phyloP scores from a whole-genome alignment of 192 early-diverging fungal genomes.

The Gigaspora rosea region DNA sequence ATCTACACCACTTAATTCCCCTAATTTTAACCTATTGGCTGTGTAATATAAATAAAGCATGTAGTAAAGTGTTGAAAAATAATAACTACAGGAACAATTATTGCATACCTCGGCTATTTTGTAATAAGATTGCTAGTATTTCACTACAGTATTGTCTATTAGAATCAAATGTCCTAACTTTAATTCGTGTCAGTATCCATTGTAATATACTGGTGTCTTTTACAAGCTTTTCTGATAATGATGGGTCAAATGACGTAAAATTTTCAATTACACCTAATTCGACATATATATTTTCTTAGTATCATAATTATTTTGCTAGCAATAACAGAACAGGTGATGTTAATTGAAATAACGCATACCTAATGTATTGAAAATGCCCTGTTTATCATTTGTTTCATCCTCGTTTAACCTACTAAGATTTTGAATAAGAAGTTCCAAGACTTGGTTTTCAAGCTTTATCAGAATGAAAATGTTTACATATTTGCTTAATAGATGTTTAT shows the following conservation, averaged over 20 bases:
- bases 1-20: constrained; percentile 64
- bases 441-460: constrained; percentile 57
- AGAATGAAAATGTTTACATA: background rate
- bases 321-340: background rate
- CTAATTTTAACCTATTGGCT: constrained; percentile 52
- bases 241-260: constrained; percentile 72
- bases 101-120: constrained; percentile 56
- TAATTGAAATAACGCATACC: constrained; percentile 33
- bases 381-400: constrained; percentile 70
- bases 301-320: background rate
- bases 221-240: constrained; percentile 66
- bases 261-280: constrained; percentile 77
- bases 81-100: background rate
- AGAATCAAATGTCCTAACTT: constrained; percentile 67
- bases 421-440: constrained; percentile 76
- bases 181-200: constrained; percentile 75
- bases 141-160: constrained; percentile 89
- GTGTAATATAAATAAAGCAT: background rate
- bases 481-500: background rate
- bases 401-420: constrained; percentile 82
- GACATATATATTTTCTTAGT: background rate
- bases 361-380: constrained; percentile 84
- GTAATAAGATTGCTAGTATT: constrained; percentile 81
- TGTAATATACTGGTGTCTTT: constrained; percentile 64
- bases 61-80: constrained; percentile 1